Base-by-base conservation (phyloP, 2,329 filamentous ascomycete species). In the Ascosphaera acerosa region DNA sequence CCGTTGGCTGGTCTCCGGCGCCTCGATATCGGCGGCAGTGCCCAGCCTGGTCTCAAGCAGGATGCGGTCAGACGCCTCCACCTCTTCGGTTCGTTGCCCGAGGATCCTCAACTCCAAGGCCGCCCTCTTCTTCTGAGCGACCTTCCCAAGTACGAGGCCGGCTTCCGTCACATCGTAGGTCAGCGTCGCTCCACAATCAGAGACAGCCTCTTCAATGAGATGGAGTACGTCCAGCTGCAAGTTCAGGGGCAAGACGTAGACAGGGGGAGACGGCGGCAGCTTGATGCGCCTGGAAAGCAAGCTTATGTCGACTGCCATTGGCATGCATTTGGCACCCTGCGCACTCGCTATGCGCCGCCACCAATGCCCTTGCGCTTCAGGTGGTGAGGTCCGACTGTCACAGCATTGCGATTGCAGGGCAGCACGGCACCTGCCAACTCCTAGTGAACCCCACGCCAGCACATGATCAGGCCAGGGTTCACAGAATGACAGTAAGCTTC, bases 111-210 rank as follows among this genome's bases (percentile, higher is more conserved):
- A 55, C 50, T 94, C 84, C 41, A 89, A 70, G 29, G 65, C 59
- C 1, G 78, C 78, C 12, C 84, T 64, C 41, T 68, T 63, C 38
- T 66, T 70, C 33, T 66, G 71, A 1, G 60, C 59, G 19, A 90
- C 61, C 39, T 70, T 77, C 2, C 76, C 80, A 18, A 94, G 47
- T 2, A 91, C 58, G 3, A 92, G 49, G 3, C 64, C 59, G 1
- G 80, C 80, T 48, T 84, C 74, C 10, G 59, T 57, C 32, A 74
- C 57, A 46, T 84, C 66, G 35, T 73, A 71, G 0, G 77, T 82
- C 32, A 87, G 46, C 0, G 59, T 61, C 4, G 64, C 67, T 32
- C 54, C 53, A 32, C 52, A 48, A 4, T 49, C 44, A 3, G 62
- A 56, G 6, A 89, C 63, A 15, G 60, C 60, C 16, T 69, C 62